These are phyloP conservation scores for Hypsizygus ulmarius DNA, from an alignment of 1,284 basidiomycete species.

Conservation along the genomic window DNA sequence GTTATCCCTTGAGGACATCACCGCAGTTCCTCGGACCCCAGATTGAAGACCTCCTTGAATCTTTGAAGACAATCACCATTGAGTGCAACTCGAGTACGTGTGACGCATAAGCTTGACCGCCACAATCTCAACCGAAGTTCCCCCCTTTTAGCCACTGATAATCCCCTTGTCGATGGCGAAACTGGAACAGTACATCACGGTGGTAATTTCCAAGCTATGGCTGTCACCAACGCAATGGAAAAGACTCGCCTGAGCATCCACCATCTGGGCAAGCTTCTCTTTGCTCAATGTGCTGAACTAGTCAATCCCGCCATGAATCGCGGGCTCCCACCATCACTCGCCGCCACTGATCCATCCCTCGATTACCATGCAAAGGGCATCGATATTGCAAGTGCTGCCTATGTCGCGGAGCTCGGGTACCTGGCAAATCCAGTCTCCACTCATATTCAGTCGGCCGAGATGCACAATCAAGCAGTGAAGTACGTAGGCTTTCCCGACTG, in stretches of 20 bases:
- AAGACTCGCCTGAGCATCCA: slow-evolving; percentile 80
- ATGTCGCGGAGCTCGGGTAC: slow-evolving; percentile 78
- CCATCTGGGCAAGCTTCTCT: slow-evolving; percentile 81
- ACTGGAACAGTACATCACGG: slow-evolving; percentile 73
- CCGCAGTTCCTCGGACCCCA: slow-evolving; percentile 88
- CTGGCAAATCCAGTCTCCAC: slow-evolving; percentile 84
- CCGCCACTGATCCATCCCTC: slow-evolving; percentile 77
- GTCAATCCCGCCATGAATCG: slow-evolving; percentile 81
- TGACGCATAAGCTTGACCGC: slow-evolving; percentile 53
- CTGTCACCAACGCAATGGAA: slow-evolving; percentile 86
- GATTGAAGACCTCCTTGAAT: slow-evolving; percentile 74
- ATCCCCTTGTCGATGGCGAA: slow-evolving; percentile 69
- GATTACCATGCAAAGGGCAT: slow-evolving; percentile 86
- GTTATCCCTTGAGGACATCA: slow-evolving; percentile 80
- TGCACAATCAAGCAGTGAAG: slow-evolving; percentile 89
- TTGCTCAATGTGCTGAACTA: slow-evolving; percentile 82
- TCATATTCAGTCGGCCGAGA: slow-evolving; percentile 82
- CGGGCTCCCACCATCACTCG: slow-evolving; percentile 76
- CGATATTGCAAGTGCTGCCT: slow-evolving; percentile 82
- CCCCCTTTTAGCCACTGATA: slow-evolving; percentile 58
- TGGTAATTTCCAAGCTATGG: slow-evolving; percentile 82
- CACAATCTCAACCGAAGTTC: slow-evolving; percentile 28
- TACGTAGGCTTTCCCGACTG: slow-evolving; percentile 34
- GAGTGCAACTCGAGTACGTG: slow-evolving; percentile 85
- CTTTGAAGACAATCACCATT: slow-evolving; percentile 61